Percentiles rank a stretch among this genome's conserved stretches.
phyloP scores from a whole-genome alignment of 2,329 filamentous ascomycete genomes.

The Penicillium sp. region DNA sequence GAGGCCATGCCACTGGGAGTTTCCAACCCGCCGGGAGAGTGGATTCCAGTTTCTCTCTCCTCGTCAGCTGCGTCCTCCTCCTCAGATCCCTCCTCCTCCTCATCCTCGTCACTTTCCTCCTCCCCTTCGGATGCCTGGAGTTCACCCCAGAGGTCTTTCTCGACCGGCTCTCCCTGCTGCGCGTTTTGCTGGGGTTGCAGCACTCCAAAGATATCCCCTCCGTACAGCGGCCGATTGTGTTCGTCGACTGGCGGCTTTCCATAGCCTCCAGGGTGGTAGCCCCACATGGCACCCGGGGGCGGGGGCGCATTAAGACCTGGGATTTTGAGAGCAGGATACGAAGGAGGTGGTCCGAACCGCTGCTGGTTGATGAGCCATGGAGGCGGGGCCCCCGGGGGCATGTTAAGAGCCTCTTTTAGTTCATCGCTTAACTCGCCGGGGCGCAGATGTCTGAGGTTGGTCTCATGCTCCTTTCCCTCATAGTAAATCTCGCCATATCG shows the following conservation, averaged over 20 bases:
- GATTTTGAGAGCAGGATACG: slow-evolving; percentile 93
- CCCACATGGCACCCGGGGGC: slow-evolving; percentile 86
- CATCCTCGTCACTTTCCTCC: slow-evolving; percentile 68
- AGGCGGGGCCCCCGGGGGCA: slow-evolving; percentile 87
- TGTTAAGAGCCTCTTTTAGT: slow-evolving; percentile 88
- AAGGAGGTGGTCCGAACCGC: slow-evolving; percentile 87
- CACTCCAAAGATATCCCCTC: slow-evolving; percentile 91
- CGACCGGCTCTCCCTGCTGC: slow-evolving; percentile 74
- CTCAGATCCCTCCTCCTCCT: slow-evolving; percentile 66
- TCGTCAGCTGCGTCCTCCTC: slow-evolving; percentile 54
- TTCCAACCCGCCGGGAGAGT: slow-evolving; percentile 76
- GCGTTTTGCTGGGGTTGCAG: slow-evolving; percentile 62
- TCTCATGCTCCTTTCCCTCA: slow-evolving; percentile 97
- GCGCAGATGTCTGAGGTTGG: slow-evolving; percentile 85
- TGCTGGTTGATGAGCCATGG: slow-evolving; percentile 98
- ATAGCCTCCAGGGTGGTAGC: slow-evolving; percentile 92
- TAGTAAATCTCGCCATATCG: slow-evolving; percentile 99
- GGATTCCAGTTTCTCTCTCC: slow-evolving; percentile 64
- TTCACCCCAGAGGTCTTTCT: slow-evolving; percentile 89
- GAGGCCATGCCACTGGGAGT: slow-evolving; percentile 81
- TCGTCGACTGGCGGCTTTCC: slow-evolving; percentile 96
- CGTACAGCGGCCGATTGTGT: slow-evolving; percentile 85
- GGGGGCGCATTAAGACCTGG: slow-evolving; percentile 92
- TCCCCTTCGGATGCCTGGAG: slow-evolving; percentile 78
- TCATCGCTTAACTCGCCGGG: slow-evolving; percentile 88